Percentiles rank a stretch among this genome's conserved stretches.
Evolutionary conservation across 306 rosid species (phyloP).

Genomic region (Medicago arabica): DNA sequence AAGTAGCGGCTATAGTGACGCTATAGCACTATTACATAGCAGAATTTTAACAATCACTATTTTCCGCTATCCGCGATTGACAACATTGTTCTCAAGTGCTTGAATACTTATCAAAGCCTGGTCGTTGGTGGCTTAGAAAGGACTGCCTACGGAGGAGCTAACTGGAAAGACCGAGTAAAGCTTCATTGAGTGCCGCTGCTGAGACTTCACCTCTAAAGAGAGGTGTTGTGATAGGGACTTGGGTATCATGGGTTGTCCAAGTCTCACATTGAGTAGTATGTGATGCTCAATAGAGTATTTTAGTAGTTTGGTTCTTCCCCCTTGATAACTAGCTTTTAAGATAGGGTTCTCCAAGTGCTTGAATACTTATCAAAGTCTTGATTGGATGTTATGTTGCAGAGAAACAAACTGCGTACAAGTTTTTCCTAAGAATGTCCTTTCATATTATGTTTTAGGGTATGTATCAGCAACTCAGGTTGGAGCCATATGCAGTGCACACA

Average conservation of each 20-base stretch:
- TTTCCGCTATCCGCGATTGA: too few species aligned
- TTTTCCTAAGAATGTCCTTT: conserved; percentile 40
- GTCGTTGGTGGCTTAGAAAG: background rate
- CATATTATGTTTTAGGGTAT: conserved; percentile 63
- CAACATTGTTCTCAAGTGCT: background rate
- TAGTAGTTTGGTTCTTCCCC: too few species aligned
- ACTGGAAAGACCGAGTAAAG: background rate
- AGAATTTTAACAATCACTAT: too few species aligned
- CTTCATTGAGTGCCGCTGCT: background rate
- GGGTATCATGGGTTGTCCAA: background rate
- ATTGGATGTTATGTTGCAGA: conserved; percentile 17
- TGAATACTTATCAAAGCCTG: background rate
- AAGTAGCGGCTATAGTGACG: too few species aligned
- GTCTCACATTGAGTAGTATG: background rate
- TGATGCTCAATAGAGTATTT: too few species aligned
- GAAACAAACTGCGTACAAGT: conserved; percentile 14
- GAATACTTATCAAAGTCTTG: background rate
- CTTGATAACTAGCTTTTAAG: background rate
- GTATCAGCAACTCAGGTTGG: conserved; percentile 83
- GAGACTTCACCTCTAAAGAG: background rate
- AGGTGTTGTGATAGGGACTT: background rate
- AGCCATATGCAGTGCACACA: conserved; percentile 96
- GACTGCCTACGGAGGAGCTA: background rate
- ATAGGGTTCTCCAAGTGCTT: background rate
- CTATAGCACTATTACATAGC: too few species aligned